Conservation (phyloP, 805 yeast species). For the Candida nitratophila region DNA sequence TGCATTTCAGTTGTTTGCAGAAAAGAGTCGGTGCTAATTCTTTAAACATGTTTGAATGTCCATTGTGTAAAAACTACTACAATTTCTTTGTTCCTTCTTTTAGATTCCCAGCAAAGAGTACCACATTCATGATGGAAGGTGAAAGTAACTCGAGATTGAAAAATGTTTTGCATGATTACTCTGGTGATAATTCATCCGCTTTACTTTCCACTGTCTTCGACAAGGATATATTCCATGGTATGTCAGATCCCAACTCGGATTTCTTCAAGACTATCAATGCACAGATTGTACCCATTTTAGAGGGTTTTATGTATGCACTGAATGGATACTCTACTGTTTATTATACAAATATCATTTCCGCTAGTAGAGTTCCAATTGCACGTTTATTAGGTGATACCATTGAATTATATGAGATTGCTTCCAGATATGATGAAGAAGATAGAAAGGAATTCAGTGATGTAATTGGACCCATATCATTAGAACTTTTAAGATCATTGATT, state of each 20-base stretch:
- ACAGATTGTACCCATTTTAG: background rate
- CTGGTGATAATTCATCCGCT: constrained; percentile 22
- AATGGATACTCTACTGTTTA: background rate
- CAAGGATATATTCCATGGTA: constrained; percentile 17
- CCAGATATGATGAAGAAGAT: constrained; percentile 34
- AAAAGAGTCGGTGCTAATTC: constrained; percentile 20
- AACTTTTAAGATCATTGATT: constrained; percentile 33
- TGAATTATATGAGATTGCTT: constrained; percentile 50
- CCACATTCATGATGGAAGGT: background rate
- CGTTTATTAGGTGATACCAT: constrained; percentile 40
- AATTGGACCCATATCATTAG: constrained; percentile 14
- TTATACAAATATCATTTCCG: constrained; percentile 1
- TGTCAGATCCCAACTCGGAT: constrained; percentile 13
- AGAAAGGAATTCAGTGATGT: constrained; percentile 1
- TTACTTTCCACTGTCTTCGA: constrained; percentile 22
- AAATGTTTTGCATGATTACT: constrained; percentile 18
- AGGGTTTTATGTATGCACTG: constrained; percentile 14
- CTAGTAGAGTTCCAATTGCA: constrained; percentile 16
- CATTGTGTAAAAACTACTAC: constrained; percentile 41
- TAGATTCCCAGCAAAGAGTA: constrained; percentile 13
- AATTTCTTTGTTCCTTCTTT: constrained; percentile 40
- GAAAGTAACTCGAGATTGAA: constrained; percentile 9
- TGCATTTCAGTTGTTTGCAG: constrained; percentile 40
- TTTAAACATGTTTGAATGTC: constrained; percentile 29
- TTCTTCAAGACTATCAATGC: background rate